phyloP scores from a whole-genome alignment of 768 basidiomycete species.

The Auriculariales sp. region DNA sequence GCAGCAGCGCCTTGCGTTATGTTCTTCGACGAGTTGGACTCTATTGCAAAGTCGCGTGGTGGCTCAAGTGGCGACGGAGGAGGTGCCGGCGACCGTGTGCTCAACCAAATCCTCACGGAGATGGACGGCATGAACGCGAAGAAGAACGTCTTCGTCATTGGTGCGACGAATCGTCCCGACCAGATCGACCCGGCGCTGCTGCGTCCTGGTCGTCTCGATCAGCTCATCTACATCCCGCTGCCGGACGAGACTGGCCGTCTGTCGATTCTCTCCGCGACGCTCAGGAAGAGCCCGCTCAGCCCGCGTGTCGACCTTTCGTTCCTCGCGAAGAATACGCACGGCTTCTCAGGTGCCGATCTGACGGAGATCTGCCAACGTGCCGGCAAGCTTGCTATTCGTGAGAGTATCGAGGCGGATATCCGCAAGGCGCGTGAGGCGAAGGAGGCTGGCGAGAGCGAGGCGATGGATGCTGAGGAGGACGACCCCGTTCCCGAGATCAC shows the following conservation, averaged over 20 bases:
- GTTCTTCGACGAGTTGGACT: slow-evolving; percentile 99
- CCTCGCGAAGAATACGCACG: slow-evolving; percentile 87
- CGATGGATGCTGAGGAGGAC: slow-evolving; percentile 8
- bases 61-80: slow-evolving; percentile 76
- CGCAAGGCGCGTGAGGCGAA: slow-evolving; percentile 59
- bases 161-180: slow-evolving; percentile 27
- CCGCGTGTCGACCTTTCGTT: slow-evolving; percentile 34
- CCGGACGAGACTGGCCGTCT: slow-evolving; percentile 45
- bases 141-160: slow-evolving; percentile 76
- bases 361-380: slow-evolving; percentile 98
- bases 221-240: slow-evolving; percentile 38
- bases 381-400: slow-evolving; percentile 91
- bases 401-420: slow-evolving; percentile 89
- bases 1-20: slow-evolving; percentile 99
- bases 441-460: slow-evolving; percentile 38
- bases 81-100: slow-evolving; percentile 92
- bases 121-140: slow-evolving; percentile 99
- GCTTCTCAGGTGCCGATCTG: slow-evolving; percentile 98
- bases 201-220: slow-evolving; percentile 32
- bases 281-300: slow-evolving; percentile 30
- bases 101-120: slow-evolving; percentile 93
- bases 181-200: slow-evolving; percentile 25
- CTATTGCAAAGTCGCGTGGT: slow-evolving; percentile 95
- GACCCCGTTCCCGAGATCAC: slow-evolving; percentile 83
- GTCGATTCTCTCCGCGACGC: slow-evolving; percentile 60